Evolutionary conservation across 495 filamentous ascomycete genomes (phyloP), one percentile per base, ranked within the genome.

Genomic region (Rhypophila decipiens): DNA sequence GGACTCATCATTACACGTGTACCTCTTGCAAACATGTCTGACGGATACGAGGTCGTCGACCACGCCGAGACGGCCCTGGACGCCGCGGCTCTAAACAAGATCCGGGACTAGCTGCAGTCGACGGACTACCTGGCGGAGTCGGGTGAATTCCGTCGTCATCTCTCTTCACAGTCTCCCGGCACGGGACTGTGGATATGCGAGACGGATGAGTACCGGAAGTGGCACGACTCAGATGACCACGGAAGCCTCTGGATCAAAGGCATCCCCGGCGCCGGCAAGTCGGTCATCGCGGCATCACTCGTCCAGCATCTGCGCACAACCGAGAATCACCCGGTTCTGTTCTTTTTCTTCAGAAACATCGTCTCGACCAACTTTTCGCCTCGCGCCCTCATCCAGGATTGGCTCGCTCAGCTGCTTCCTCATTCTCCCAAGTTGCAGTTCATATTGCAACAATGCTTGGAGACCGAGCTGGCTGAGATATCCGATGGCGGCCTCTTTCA

Each of bases 311-410:
- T 52, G 4, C 59, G 75, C 13, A 44, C 46, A 20, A 39, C 29
- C n/a, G 59, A 56, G 46, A 61, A 42, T 27, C 51, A 27, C 5
- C 72, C 70, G 1, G 68, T 76, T 1, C 56, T 78, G 0, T 77
- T 56, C 52, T 78, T 81, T 58, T 81, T 81, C 59, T 76, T 77
- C 52, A 67, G 75, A 2, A 68, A 77, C 35, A 77, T 76, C 50
- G 70, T 79, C 46, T 51, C 55, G 18, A 61, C 68, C 5, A 78
- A 79, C 48, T 67, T 69, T 50, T 50, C 56, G n/a, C 72, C 74
- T 3, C 23, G 27, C 10, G 47, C 45, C 15, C 31, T 57, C 65
- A 70, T 56, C 63, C 71, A 70, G 12, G 75, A 76, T 57, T 78
- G 66, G 64, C 46, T 73, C 5, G 53, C 47, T 12, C 69, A 73